Evolutionary conservation across 441 rosid species (phyloP).

Genomic region (Jatropha multifida): DNA sequence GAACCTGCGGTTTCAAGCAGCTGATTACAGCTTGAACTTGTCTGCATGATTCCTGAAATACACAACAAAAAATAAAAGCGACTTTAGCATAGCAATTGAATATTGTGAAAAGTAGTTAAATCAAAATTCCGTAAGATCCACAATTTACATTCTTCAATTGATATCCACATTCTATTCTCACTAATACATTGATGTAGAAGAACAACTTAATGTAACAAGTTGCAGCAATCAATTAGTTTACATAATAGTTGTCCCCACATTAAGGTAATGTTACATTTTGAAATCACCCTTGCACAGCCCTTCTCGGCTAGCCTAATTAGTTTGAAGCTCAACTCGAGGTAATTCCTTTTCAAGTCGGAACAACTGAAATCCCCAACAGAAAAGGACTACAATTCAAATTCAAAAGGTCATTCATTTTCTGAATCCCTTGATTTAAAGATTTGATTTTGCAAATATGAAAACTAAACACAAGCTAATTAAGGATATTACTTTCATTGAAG

Average conservation of each 20-base stretch:
- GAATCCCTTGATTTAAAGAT: not conserved
- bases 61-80: constrained; percentile 8
- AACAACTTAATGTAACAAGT: not conserved
- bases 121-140: not conserved
- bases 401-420: not conserved
- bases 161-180: not conserved
- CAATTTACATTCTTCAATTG: not conserved
- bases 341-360: not conserved
- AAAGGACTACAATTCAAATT: not conserved
- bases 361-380: not conserved
- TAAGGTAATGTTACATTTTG: not conserved
- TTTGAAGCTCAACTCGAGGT: not conserved
- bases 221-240: not conserved
- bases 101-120: not conserved
- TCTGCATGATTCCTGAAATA: constrained; percentile 81
- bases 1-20: constrained; percentile 87
- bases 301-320: not conserved
- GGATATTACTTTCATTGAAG: not conserved
- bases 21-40: constrained; percentile 81
- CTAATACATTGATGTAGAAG: not conserved
- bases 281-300: not conserved
- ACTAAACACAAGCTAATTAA: not conserved
- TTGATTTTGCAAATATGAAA: not conserved
- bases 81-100: not conserved
- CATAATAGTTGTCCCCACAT: not conserved